Evolutionary conservation across 2,329 filamentous ascomycete genomes (phyloP).

Genomic region (Podosphaera xanthii): DNA sequence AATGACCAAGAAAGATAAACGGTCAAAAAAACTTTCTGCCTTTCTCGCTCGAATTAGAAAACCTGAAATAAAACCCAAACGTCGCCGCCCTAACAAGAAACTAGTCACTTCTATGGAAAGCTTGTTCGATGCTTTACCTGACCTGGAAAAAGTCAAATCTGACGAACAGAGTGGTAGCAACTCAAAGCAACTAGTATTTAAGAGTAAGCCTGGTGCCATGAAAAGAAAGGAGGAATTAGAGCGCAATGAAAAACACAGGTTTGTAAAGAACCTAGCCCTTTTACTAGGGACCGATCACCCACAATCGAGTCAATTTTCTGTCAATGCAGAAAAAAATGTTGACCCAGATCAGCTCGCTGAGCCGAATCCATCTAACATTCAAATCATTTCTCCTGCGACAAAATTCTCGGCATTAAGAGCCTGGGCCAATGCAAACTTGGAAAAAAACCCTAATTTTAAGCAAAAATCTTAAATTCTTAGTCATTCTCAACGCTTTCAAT

Average conservation of each 20-base stretch:
- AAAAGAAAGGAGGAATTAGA: constrained; percentile 68
- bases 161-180: constrained; percentile 34
- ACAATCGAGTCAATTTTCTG: background rate
- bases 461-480: constrained; percentile 3
- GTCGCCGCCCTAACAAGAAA: constrained; percentile 51
- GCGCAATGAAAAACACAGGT: constrained; percentile 58
- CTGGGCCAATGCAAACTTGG: constrained; percentile 73
- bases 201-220: constrained; percentile 52
- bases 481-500: too few relatives aligned
- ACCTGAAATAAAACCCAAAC: constrained; percentile 29
- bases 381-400: constrained; percentile 17
- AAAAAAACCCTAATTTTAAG: constrained; percentile 58
- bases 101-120: constrained; percentile 52
- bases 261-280: constrained; percentile 61
- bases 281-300: constrained; percentile 19
- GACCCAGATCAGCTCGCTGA: background rate
- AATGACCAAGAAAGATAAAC: constrained; percentile 64
- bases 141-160: constrained; percentile 18
- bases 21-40: constrained; percentile 53
- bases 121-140: constrained; percentile 59
- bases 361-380: constrained; percentile 5
- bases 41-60: constrained; percentile 62
- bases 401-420: constrained; percentile 63
- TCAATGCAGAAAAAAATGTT: too few relatives aligned
- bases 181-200: constrained; percentile 44